Base-by-base conservation (phyloP, 2,329 filamentous ascomycete genomes). In the Coccinonectria pachysandricola region DNA sequence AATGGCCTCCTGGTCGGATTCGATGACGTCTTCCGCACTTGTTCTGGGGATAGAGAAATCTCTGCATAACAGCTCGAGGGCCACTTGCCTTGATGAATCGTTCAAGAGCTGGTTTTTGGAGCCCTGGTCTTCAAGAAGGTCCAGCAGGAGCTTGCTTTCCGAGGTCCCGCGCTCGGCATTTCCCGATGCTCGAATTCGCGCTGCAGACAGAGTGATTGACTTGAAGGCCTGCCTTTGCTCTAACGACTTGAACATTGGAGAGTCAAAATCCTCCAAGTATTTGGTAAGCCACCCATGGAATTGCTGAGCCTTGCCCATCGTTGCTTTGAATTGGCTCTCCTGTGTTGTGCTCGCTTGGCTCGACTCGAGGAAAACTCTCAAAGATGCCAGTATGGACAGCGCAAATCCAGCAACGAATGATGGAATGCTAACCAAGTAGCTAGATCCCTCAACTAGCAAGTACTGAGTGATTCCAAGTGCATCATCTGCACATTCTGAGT, bases 401-500 rank as follows among this genome's bases (percentile, higher is more conserved):
- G 79, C 70, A 37, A 87, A 80, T 0, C 87, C 88, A 8, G 82
- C 77, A 21, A 92, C 62, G 43, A 95, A 95, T 0, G 76, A 78
- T 1, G 85, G 75, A 1, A 68, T 64, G 16, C 69, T 63, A 4
- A 53, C 56, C 4, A 98, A 62, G 48, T 88, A 76, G 5, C 57
- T 42, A 10, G 60, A 59, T 6, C 88, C 86, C 26, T 70, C 68
- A 5, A 71, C 62, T 9, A 96, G 63, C 2, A 99, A 66, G 53
- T 93, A 95, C 50, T 85, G 80, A 33, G 82, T 75, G 17, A 98
- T 71, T 0, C 87, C 88, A 22, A 96, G 65, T 2, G 83, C 78
- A 57, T 98, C 91, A 46, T 94, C 84, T 7, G 87, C 82, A 52
- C 88, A 96, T 46, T 92, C 80, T 0, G 78, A 68, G 40, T 96